phyloP scores from a whole-genome alignment of 495 filamentous ascomycete genomes.

The Daldinia decipiens region DNA sequence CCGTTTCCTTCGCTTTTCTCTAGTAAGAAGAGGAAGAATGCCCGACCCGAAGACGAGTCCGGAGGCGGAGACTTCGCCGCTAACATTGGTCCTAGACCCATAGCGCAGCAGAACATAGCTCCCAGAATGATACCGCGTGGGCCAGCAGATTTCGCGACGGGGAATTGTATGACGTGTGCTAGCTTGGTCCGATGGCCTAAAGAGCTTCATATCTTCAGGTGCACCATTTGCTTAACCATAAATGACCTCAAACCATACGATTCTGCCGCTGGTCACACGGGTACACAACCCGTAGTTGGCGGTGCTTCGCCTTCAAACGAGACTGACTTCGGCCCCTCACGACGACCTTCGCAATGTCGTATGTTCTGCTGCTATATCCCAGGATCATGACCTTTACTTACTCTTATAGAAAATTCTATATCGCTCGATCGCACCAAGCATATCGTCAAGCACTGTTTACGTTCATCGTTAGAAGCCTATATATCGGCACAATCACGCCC shows the following conservation, averaged over 20 bases:
- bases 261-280: conserved; percentile 22
- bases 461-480: conserved; percentile 42
- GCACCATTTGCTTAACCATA: conserved; percentile 85
- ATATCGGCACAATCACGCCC: conserved; percentile 14
- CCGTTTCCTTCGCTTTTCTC: conserved; percentile 75
- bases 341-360: conserved; percentile 31
- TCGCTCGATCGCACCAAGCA: conserved; percentile 43
- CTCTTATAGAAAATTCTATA: conserved; percentile 40
- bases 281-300: conserved; percentile 26
- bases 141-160: conserved; percentile 65
- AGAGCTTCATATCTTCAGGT: conserved; percentile 78
- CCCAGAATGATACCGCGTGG: conserved; percentile 43
- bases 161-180: conserved; percentile 84
- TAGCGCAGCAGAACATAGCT: conserved; percentile 42
- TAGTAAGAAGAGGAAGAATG: conserved; percentile 62
- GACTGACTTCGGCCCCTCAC: conserved; percentile 14
- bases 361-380: conserved; percentile 23
- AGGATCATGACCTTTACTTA: conserved; percentile 22
- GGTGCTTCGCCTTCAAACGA: conserved; percentile 28
- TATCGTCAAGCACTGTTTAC: conserved; percentile 42
- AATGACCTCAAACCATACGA: conserved; percentile 75
- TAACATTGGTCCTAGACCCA: conserved; percentile 41
- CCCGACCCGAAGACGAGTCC: conserved; percentile 26
- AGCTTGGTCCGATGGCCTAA: conserved; percentile 86
- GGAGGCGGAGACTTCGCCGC: conserved; percentile 45